Evolutionary conservation across 2,329 filamentous ascomycete genomes (phyloP).

Genomic region (Sarocladiaceae sp.): DNA sequence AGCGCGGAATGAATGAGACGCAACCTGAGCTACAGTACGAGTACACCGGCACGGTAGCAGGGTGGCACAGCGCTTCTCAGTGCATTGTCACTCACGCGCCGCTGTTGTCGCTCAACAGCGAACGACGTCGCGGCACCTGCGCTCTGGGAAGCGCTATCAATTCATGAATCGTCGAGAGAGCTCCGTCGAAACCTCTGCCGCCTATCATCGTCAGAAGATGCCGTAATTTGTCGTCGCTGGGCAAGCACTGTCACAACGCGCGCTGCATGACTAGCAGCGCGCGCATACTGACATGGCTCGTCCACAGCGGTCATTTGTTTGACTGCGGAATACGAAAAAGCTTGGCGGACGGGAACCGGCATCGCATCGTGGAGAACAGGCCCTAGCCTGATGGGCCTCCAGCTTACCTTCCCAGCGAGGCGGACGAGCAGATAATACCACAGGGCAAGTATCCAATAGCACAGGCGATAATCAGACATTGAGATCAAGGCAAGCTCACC

Average conservation of each 20-base stretch:
- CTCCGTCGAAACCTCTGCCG: not conserved
- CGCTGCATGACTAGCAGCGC: not conserved
- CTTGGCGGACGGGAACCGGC: constrained; percentile 9
- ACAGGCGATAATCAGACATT: too few relatives aligned
- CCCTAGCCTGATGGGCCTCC: not conserved
- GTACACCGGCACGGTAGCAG: too few relatives aligned
- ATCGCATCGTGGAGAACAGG: constrained; percentile 7
- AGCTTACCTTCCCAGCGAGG: not conserved
- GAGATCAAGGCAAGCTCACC: too few relatives aligned
- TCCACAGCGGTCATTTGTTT: not conserved
- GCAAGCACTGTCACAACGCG: not conserved
- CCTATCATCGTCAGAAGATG: too few relatives aligned
- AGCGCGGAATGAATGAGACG: too few relatives aligned
- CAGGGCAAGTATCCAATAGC: not conserved
- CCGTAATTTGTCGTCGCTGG: not conserved
- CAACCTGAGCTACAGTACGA: too few relatives aligned
- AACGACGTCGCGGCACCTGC: too few relatives aligned
- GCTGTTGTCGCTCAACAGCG: too few relatives aligned
- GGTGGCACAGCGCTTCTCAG: too few relatives aligned
- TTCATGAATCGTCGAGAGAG: not conserved
- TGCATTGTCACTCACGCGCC: too few relatives aligned
- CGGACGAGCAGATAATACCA: not conserved
- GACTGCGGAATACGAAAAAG: constrained; percentile 2
- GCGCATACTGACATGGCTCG: too few relatives aligned
- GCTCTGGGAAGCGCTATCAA: too few relatives aligned